A percentile compares a stretch with the other conserved stretches of the same genome.
phyloP scores from a whole-genome alignment of 2,329 filamentous ascomycete species.

The Sarocladium strictum region DNA sequence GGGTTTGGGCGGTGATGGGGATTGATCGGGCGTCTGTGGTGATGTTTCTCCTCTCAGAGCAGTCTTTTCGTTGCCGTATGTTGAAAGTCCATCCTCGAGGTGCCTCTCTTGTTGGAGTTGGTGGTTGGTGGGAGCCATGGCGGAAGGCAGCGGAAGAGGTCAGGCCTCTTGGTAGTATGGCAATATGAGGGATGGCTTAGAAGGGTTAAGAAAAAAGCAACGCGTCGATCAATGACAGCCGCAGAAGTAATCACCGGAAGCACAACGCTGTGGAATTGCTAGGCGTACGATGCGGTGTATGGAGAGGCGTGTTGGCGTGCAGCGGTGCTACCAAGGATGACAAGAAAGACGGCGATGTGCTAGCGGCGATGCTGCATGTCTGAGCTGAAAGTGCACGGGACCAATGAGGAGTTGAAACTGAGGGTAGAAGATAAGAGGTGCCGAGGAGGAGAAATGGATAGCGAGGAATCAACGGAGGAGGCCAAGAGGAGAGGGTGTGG shows the following conservation, averaged over 20 bases:
- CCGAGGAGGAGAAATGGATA: not conserved
- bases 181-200: not conserved
- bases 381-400: not conserved
- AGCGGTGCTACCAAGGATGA: conserved; percentile 4
- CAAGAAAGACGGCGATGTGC: not conserved
- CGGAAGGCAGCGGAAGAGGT: not conserved
- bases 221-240: conserved; percentile 2
- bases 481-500: not conserved
- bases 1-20: not conserved
- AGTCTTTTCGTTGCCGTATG: not conserved
- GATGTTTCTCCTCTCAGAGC: not conserved
- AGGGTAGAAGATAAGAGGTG: not conserved
- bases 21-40: not conserved
- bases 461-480: not conserved
- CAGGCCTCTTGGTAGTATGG: not conserved
- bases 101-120: not conserved
- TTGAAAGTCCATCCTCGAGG: conserved; percentile 1
- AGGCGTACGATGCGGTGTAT: not conserved
- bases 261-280: not conserved
- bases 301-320: not conserved
- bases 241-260: not conserved
- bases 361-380: conserved; percentile 7
- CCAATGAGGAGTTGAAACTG: not conserved
- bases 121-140: not conserved
- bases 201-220: not conserved